Percentiles rank a stretch among this genome's conserved stretches.
Conservation (phyloP, 2,329 filamentous ascomycete species). For the Fusarium sterilihyphosum region DNA sequence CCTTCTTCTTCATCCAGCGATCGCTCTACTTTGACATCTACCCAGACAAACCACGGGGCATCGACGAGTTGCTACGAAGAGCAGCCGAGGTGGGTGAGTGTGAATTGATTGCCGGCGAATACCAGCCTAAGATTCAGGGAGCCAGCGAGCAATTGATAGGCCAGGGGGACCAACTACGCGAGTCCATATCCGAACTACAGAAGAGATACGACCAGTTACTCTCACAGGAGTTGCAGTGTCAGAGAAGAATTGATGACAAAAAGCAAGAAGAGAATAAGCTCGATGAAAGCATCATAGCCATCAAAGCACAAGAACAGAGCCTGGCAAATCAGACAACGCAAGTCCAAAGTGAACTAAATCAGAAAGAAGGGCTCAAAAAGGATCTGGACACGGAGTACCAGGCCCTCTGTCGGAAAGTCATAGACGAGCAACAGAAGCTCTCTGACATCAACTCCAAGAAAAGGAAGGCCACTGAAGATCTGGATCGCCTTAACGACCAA, state of each 20-base stretch:
- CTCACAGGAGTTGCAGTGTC: not conserved
- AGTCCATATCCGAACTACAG: not conserved
- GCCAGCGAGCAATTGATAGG: not conserved
- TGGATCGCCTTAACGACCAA: not conserved
- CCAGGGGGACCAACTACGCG: not conserved
- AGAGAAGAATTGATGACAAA: not conserved
- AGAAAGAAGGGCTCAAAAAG: not conserved
- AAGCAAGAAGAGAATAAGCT: no score
- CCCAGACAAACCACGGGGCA: not conserved
- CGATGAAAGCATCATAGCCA: not conserved
- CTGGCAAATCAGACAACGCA: not conserved
- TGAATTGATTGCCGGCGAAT: not conserved
- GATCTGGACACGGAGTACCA: not conserved
- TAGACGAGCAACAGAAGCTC: not conserved
- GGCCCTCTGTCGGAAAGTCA: not conserved
- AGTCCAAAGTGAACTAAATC: no score
- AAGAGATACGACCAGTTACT: not conserved
- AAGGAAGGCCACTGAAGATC: not conserved
- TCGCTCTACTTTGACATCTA: constrained; percentile 2
- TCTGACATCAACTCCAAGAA: not conserved
- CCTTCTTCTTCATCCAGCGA: not conserved
- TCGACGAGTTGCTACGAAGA: not conserved
- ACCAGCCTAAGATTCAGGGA: not conserved
- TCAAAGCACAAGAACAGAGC: not conserved
- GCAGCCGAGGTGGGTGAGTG: not conserved